Conservation (phyloP, 148 eudicot species). For the Chenopodium berlandieri region DNA sequence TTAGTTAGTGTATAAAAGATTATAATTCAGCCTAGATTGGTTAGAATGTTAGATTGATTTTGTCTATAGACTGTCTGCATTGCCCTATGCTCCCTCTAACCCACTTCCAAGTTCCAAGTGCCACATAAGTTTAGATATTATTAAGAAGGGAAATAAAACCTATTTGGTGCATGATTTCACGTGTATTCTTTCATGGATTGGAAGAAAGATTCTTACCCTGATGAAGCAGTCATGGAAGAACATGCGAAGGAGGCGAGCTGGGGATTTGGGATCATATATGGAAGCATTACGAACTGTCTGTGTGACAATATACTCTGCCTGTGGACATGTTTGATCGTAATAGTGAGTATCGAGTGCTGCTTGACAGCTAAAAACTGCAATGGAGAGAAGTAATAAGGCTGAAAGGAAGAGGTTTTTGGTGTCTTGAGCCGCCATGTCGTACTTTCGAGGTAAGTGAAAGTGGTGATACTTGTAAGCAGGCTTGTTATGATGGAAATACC, state of each 20-base stretch:
- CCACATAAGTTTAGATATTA: no score
- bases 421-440: conserved; percentile 35
- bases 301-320: conserved; percentile 46
- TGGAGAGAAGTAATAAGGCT: conserved; percentile 28
- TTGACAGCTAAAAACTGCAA: conserved; percentile 25
- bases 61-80: neutral
- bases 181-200: neutral
- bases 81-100: no score
- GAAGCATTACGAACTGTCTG: conserved; percentile 52
- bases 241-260: conserved; percentile 70
- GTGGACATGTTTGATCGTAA: conserved; percentile 62
- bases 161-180: neutral
- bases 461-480: neutral
- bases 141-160: no score
- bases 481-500: conserved; percentile 22
- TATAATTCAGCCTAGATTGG: neutral
- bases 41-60: neutral
- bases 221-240: conserved; percentile 75
- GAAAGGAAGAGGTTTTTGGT: conserved; percentile 17
- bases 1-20: neutral
- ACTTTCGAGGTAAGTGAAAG: neutral
- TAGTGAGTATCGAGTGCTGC: conserved; percentile 47
- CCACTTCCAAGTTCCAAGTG: no score
- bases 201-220: conserved; percentile 36
- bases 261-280: conserved; percentile 49